Evolutionary conservation across 2,329 filamentous ascomycete genomes (phyloP).

Genomic region (Hypoxylon sp.): DNA sequence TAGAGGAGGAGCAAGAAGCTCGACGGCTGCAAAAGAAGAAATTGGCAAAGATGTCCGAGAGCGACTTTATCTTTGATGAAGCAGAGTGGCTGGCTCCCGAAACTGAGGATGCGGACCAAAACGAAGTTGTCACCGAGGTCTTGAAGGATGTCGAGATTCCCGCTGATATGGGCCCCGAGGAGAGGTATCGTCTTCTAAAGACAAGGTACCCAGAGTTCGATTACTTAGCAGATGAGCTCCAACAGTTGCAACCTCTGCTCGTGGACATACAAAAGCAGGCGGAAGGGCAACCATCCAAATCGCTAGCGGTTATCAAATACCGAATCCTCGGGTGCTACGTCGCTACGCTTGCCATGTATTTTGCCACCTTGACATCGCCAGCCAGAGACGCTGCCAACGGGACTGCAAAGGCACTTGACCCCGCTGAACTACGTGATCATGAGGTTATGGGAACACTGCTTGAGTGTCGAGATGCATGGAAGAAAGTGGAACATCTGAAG

Average conservation of each 20-base stretch:
- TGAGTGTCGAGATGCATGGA: constrained; percentile 85
- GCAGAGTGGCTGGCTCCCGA: constrained; percentile 81
- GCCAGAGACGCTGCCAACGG: constrained; percentile 70
- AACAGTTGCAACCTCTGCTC: constrained; percentile 78
- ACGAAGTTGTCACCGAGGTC: constrained; percentile 84
- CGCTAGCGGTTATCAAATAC: constrained; percentile 78
- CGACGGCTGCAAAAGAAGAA: constrained; percentile 92
- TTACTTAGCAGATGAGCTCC: constrained; percentile 84
- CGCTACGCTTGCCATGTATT: constrained; percentile 91
- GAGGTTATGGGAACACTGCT: constrained; percentile 90
- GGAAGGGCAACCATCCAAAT: constrained; percentile 65
- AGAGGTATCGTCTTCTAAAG: constrained; percentile 81
- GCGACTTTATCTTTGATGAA: constrained; percentile 94
- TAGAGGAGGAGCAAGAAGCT: constrained; percentile 94
- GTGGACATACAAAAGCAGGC: constrained; percentile 71
- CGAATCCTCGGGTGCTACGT: constrained; percentile 89
- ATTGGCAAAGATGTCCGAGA: constrained; percentile 87
- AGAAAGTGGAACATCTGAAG: constrained; percentile 77
- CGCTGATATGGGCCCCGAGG: constrained; percentile 81
- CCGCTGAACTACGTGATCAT: constrained; percentile 88
- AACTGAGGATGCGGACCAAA: constrained; percentile 64
- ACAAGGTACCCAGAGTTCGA: constrained; percentile 94
- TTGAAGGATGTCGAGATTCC: constrained; percentile 87
- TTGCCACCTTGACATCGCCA: constrained; percentile 90
- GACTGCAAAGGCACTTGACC: constrained; percentile 74